Percentiles rank a stretch among this genome's conserved stretches.
These are phyloP conservation scores for Toxicodendron radicans DNA, from an alignment of 345 rosid species.

Conservation along the genomic window DNA sequence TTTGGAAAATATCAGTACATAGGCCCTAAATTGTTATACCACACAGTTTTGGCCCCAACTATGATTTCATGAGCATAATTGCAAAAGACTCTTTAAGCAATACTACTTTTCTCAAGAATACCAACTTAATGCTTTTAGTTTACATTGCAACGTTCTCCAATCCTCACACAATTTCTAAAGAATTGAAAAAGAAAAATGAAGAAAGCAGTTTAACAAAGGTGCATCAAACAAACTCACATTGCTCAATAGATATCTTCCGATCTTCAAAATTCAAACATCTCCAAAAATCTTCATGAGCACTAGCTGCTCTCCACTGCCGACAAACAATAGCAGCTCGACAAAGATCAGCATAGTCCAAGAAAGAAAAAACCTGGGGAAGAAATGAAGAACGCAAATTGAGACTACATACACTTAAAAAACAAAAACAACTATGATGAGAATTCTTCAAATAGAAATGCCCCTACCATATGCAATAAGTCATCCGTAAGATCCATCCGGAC, in stretches of 20 bases:
- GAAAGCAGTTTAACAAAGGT: not conserved
- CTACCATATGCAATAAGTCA: constrained; percentile 91
- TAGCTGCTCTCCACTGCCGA: constrained; percentile 91
- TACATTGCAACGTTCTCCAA: too few relatives aligned
- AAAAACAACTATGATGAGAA: not conserved
- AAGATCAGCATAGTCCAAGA: constrained; percentile 71
- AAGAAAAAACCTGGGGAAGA: constrained; percentile 76
- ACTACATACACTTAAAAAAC: not conserved
- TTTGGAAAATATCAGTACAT: not conserved
- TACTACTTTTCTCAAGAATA: not conserved
- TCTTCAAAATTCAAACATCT: constrained; percentile 84
- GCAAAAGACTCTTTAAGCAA: not conserved
- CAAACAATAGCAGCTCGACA: constrained; percentile 92
- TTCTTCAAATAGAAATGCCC: not conserved
- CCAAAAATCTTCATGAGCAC: constrained; percentile 98
- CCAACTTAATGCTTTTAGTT: not conserved
- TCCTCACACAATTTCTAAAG: not conserved
- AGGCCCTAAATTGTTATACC: not conserved
- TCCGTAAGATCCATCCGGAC: constrained; percentile 91
- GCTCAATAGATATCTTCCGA: constrained; percentile 69
- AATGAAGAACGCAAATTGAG: not conserved
- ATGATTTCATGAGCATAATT: not conserved
- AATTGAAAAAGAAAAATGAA: not conserved
- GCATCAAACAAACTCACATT: constrained; percentile 56
- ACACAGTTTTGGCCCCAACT: not conserved